Percentiles rank a stretch among this genome's conserved stretches.
Evolutionary conservation across 768 basidiomycete genomes (phyloP).

Genomic region (Grammothele lineata): DNA sequence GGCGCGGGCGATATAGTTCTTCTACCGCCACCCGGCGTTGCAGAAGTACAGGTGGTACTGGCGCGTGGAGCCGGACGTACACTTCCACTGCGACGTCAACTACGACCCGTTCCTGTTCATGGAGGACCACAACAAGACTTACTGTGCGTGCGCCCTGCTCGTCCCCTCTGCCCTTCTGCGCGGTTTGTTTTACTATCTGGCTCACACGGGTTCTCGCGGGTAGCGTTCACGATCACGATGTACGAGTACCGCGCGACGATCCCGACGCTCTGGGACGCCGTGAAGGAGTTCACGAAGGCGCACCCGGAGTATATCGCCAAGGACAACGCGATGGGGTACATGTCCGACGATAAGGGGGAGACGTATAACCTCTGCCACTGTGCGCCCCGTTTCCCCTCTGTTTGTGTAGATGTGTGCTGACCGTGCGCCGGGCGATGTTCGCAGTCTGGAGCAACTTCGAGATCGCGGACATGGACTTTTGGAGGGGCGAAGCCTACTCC

Average conservation of each 20-base stretch:
- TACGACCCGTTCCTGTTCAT: slow-evolving; percentile 67
- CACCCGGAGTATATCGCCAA: slow-evolving; percentile 53
- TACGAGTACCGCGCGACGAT: slow-evolving; percentile 65
- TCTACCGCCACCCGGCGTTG: slow-evolving; percentile 65
- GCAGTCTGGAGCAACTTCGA: slow-evolving; percentile 67
- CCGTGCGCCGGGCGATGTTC: too few relatives aligned
- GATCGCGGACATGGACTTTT: slow-evolving; percentile 87
- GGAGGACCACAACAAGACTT: slow-evolving; percentile 65
- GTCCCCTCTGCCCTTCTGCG: too few relatives aligned
- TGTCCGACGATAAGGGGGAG: slow-evolving; percentile 63
- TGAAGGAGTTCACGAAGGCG: slow-evolving; percentile 37
- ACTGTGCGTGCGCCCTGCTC: slow-evolving; percentile 37
- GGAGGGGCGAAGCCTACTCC: slow-evolving; percentile 79
- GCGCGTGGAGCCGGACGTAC: slow-evolving; percentile 54
- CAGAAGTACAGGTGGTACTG: slow-evolving; percentile 70
- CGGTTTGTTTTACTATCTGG: too few relatives aligned
- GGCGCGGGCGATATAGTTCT: slow-evolving; percentile 27
- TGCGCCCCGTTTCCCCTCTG: slow-evolving; percentile 27
- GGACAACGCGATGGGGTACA: slow-evolving; percentile 58
- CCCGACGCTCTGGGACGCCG: slow-evolving; percentile 55
- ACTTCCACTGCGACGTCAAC: slow-evolving; percentile 66
- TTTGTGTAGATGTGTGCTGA: too few relatives aligned
- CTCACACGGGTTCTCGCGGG: too few relatives aligned
- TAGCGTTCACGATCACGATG: slow-evolving; percentile 60
- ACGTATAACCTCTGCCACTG: slow-evolving; percentile 65